phyloP scores from a whole-genome alignment of 768 basidiomycete genomes.

The Collybia mongolica region DNA sequence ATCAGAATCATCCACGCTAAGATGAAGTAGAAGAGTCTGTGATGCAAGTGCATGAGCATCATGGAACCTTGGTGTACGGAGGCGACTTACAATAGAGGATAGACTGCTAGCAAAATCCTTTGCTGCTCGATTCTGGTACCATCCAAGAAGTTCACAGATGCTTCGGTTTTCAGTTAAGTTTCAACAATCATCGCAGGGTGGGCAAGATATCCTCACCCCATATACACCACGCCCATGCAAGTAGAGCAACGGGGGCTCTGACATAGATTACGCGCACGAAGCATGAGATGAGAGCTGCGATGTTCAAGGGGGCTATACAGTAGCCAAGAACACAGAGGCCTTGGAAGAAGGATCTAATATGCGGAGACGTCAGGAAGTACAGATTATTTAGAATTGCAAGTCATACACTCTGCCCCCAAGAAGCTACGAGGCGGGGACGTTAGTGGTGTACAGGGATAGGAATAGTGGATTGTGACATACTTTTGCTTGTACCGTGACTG shows the following conservation, averaged over 20 bases:
- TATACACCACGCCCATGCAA: constrained; percentile 94
- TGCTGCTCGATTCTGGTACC: constrained; percentile 93
- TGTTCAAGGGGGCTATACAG: constrained; percentile 89
- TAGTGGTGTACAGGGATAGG: constrained; percentile 6
- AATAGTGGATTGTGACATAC: constrained; percentile 34
- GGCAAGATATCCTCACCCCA: constrained; percentile 63
- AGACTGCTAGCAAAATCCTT: constrained; percentile 89
- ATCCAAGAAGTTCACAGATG: constrained; percentile 92
- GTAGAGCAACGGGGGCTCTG: constrained; percentile 80
- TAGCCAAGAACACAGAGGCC: constrained; percentile 94
- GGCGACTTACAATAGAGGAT: constrained; percentile 83
- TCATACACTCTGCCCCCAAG: constrained; percentile 81
- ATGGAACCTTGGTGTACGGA: neutral
- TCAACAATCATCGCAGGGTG: too few relatives aligned
- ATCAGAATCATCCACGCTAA: constrained; percentile 98
- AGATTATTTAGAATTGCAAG: neutral
- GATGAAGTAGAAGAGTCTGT: constrained; percentile 89
- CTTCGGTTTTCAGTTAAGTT: constrained; percentile 33
- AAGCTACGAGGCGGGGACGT: constrained; percentile 39
- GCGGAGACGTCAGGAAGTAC: constrained; percentile 2
- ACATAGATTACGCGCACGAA: constrained; percentile 87
- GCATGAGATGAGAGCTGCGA: constrained; percentile 85
- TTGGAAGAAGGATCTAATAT: constrained; percentile 86
- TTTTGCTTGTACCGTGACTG: constrained; percentile 96
- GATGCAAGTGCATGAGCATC: neutral